phyloP scores from a whole-genome alignment of 129 eudicot species.

The Flaveria brownii region DNA sequence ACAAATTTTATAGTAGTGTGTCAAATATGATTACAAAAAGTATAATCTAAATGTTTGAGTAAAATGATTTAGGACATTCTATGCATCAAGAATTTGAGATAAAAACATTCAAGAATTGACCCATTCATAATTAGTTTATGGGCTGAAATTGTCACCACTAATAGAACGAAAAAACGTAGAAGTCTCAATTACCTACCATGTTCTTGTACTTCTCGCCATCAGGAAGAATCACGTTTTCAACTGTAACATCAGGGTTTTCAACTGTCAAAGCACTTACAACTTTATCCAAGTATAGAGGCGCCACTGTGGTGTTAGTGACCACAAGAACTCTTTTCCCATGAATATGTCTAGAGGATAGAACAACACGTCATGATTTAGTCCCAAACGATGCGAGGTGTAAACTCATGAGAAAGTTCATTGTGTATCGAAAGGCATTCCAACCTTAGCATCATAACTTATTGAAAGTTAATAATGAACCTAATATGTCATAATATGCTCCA shows the following conservation, averaged over 20 bases:
- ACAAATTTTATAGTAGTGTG: too few species aligned
- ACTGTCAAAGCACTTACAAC: conserved; percentile 63
- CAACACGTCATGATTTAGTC: neutral
- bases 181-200: conserved; percentile 56
- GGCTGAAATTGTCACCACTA: neutral
- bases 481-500: neutral
- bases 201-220: conserved; percentile 91
- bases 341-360: conserved; percentile 55
- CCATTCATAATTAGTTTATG: neutral
- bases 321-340: conserved; percentile 92
- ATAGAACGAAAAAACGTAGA: neutral
- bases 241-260: conserved; percentile 77
- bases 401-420: neutral
- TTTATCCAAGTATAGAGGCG: conserved; percentile 87
- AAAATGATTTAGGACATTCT: too few species aligned
- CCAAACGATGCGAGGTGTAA: neutral
- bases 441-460: neutral
- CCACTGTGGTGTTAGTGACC: conserved; percentile 88
- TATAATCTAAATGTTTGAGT: too few species aligned
- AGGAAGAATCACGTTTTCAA: conserved; percentile 81
- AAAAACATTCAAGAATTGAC: neutral
- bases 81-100: neutral
- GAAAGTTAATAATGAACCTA: neutral
- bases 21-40: too few species aligned
- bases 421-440: neutral